Evolutionary conservation across 805 yeast genomes (phyloP).

Genomic region (Candida insectorum): DNA sequence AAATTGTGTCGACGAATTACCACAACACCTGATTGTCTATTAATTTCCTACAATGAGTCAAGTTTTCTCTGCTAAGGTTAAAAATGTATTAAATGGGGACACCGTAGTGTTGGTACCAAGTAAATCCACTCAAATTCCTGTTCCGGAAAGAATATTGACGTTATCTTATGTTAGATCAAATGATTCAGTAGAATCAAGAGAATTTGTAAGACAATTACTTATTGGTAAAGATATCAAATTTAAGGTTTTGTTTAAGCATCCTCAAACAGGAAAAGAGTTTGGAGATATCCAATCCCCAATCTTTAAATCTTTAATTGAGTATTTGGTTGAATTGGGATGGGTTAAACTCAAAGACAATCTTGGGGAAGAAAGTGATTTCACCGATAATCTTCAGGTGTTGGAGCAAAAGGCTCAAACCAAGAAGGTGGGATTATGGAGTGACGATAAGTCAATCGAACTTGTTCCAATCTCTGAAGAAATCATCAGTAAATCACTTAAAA

Average conservation of each 20-base stretch:
- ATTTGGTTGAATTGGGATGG: constrained; percentile 54
- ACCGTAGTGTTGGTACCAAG: constrained; percentile 59
- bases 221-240: constrained; percentile 66
- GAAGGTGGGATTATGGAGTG: constrained; percentile 57
- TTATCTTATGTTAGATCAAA: constrained; percentile 62
- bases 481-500: constrained; percentile 30
- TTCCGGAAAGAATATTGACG: constrained; percentile 58
- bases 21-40: no score
- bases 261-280: constrained; percentile 55
- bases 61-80: constrained; percentile 54
- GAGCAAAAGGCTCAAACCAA: constrained; percentile 51
- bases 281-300: constrained; percentile 70
- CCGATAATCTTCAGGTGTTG: constrained; percentile 32
- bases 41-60: constrained; percentile 6
- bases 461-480: constrained; percentile 29
- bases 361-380: constrained; percentile 35
- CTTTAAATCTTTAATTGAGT: constrained; percentile 55
- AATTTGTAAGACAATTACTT: constrained; percentile 55
- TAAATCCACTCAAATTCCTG: constrained; percentile 37
- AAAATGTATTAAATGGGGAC: constrained; percentile 68
- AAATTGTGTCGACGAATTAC: no score
- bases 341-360: constrained; percentile 61
- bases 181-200: constrained; percentile 61
- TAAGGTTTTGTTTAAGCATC: constrained; percentile 51
- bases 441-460: constrained; percentile 14